Evolutionary conservation across 768 basidiomycete species (phyloP).

Genomic region (Mycena rosella): DNA sequence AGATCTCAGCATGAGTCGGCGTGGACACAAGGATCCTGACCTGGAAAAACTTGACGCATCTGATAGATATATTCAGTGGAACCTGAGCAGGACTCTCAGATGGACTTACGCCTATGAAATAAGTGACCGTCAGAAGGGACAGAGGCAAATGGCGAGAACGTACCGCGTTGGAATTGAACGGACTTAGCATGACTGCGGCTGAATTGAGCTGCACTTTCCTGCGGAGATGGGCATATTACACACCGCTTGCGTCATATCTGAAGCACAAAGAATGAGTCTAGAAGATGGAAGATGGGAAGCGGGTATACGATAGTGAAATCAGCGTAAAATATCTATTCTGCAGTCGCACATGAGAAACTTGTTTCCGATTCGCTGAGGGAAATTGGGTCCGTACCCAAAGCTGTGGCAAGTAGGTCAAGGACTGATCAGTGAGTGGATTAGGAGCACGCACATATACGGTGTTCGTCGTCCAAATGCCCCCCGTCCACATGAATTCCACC

Average conservation of each 20-base stretch:
- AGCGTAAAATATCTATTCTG: slow-evolving; percentile 37
- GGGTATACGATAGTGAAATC: slow-evolving; percentile 19
- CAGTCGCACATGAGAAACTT: too few species aligned
- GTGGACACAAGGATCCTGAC: not conserved
- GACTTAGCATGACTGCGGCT: slow-evolving; percentile 19
- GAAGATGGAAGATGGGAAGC: not conserved
- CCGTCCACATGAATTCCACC: slow-evolving; percentile 35
- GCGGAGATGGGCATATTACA: not conserved
- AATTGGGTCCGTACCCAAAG: not conserved
- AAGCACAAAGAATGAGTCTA: not conserved
- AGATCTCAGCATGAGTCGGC: not conserved
- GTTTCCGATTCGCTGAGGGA: too few species aligned
- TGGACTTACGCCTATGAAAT: slow-evolving; percentile 8
- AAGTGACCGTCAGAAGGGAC: not conserved
- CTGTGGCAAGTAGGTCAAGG: not conserved
- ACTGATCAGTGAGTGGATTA: not conserved
- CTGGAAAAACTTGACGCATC: slow-evolving; percentile 31
- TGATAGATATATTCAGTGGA: not conserved
- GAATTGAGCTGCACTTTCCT: too few species aligned
- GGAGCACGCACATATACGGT: slow-evolving; percentile 26
- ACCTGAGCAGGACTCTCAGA: too few species aligned
- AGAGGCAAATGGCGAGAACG: not conserved
- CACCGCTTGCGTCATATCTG: slow-evolving; percentile 32
- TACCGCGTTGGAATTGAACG: slow-evolving; percentile 30
- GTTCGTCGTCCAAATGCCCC: slow-evolving; percentile 17